A percentile compares a stretch with the other conserved stretches of the same genome.
These are phyloP conservation scores for Leishmania gerbilli DNA, from an alignment of 208 protist species.

Conservation along the genomic window DNA sequence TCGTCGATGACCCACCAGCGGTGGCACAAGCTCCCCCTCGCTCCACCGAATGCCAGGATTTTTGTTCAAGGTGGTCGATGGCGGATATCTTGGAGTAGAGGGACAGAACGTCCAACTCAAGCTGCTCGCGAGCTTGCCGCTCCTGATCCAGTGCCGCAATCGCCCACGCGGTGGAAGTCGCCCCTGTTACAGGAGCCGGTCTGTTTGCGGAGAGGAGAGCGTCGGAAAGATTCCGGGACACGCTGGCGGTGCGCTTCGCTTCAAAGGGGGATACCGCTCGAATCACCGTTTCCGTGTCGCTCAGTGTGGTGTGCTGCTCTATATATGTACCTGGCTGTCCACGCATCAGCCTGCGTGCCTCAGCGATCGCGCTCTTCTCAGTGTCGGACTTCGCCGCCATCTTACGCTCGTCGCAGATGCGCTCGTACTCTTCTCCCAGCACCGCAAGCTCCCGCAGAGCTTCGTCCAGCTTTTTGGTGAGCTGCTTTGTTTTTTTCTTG, in stretches of 20 bases:
- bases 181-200: not conserved
- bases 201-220: constrained; percentile 25
- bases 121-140: constrained; percentile 9
- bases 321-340: not conserved
- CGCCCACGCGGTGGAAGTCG: not conserved
- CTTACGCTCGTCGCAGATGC: constrained; percentile 13
- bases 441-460: constrained; percentile 24
- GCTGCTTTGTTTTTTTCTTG: constrained; percentile 7
- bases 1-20: not conserved
- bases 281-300: not conserved
- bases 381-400: not conserved
- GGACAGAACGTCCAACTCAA: constrained; percentile 9
- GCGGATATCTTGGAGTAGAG: constrained; percentile 13
- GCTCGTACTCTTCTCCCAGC: constrained; percentile 22
- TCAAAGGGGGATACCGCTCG: not conserved
- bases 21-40: not conserved
- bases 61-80: constrained; percentile 9
- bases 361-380: not conserved
- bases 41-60: not conserved
- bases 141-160: not conserved
- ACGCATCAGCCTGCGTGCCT: not conserved
- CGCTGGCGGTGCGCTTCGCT: constrained; percentile 3
- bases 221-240: constrained; percentile 22
- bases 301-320: not conserved
- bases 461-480: constrained; percentile 13